These are phyloP conservation scores for Fusarium torulosum DNA, from an alignment of 2,329 filamentous ascomycete species.

Conservation along the genomic window DNA sequence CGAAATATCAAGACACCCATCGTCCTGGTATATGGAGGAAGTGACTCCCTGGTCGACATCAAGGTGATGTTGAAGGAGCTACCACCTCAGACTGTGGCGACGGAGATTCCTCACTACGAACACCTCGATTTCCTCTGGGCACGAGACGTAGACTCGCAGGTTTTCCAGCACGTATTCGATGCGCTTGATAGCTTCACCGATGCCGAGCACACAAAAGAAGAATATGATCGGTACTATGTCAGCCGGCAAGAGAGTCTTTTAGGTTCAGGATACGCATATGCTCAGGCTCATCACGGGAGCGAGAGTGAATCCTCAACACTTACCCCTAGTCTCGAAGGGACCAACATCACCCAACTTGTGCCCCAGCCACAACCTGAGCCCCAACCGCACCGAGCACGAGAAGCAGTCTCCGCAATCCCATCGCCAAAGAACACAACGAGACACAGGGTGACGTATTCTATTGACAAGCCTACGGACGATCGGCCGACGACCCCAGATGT, in stretches of 20 bases:
- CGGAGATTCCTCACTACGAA: constrained; percentile 91
- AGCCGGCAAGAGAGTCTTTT: constrained; percentile 65
- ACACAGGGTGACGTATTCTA: constrained; percentile 28
- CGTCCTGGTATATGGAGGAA: constrained; percentile 92
- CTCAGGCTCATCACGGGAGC: constrained; percentile 49
- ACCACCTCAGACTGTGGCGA: constrained; percentile 85
- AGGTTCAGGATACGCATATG: constrained; percentile 51
- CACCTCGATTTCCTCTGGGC: constrained; percentile 98
- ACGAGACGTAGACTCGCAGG: constrained; percentile 81
- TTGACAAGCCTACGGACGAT: constrained; percentile 20
- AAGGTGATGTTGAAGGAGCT: constrained; percentile 91
- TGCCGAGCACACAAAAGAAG: constrained; percentile 68
- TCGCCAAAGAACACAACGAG: constrained; percentile 40
- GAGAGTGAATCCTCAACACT: constrained; percentile 55
- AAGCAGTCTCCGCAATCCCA: constrained; percentile 34
- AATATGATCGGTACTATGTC: constrained; percentile 69
- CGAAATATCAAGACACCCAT: constrained; percentile 97
- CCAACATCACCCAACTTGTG: constrained; percentile 11
- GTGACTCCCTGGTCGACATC: constrained; percentile 94
- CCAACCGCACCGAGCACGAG: constrained; percentile 50
- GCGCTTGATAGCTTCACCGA: constrained; percentile 80
- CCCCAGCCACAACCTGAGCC: constrained; percentile 32
- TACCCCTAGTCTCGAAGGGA: constrained; percentile 42
- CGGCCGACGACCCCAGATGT: constrained; percentile 38
- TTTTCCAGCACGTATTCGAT: constrained; percentile 92